These are phyloP conservation scores for Periconia digitata DNA, from an alignment of 2,329 filamentous ascomycete genomes.

Conservation along the genomic window DNA sequence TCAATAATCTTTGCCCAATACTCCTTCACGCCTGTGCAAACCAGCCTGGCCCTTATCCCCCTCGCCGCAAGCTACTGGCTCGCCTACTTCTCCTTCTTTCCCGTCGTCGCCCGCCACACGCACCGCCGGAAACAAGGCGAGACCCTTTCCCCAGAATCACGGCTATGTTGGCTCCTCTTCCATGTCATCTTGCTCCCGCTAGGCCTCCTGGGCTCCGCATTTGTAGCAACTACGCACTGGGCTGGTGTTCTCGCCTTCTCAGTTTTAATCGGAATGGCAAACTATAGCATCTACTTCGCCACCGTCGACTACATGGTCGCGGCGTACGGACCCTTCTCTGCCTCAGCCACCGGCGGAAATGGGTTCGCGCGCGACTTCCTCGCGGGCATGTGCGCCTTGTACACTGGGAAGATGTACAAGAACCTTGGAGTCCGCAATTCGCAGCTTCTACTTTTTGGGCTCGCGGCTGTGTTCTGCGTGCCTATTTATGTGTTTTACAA, in stretches of 20 bases:
- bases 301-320: conserved; percentile 80
- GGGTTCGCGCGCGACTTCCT: conserved; percentile 74
- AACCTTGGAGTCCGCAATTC: conserved; percentile 26
- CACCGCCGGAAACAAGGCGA: conserved; percentile 50
- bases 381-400: conserved; percentile 69
- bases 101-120: conserved; percentile 52
- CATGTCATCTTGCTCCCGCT: conserved; percentile 62
- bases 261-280: conserved; percentile 65
- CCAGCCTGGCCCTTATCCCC: conserved; percentile 61
- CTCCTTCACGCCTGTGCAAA: conserved; percentile 59
- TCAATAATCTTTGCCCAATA: conserved; percentile 67
- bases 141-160: conserved; percentile 60
- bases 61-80: conserved; percentile 66
- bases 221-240: conserved; percentile 54
- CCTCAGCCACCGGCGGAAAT: conserved; percentile 75
- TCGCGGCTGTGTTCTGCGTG: conserved; percentile 52
- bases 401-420: conserved; percentile 41
- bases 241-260: conserved; percentile 57
- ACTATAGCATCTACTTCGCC: conserved; percentile 70
- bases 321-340: conserved; percentile 70
- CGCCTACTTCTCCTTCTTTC: conserved; percentile 61
- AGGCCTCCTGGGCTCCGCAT: conserved; percentile 70
- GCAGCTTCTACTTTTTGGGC: conserved; percentile 49
- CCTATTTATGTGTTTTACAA: conserved; percentile 60
- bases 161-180: conserved; percentile 66